A percentile compares a stretch with the other conserved stretches of the same genome.
Evolutionary conservation across 2,329 filamentous ascomycete species (phyloP).

Genomic region (Aotearoamyces nothofagi): DNA sequence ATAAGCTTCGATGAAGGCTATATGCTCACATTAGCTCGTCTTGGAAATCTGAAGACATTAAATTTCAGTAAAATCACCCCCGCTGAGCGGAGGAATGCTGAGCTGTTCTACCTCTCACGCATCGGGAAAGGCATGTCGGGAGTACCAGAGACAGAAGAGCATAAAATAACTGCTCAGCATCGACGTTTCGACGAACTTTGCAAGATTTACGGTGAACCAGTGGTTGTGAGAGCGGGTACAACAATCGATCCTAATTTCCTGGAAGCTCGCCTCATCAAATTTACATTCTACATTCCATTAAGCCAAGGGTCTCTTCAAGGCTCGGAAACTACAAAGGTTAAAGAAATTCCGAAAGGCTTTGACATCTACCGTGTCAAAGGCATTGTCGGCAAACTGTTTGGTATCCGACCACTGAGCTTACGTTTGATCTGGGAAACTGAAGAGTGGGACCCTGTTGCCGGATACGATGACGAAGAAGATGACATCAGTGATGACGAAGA

Average conservation of each 20-base stretch:
- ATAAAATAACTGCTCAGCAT: conserved; percentile 44
- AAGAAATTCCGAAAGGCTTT: conserved; percentile 55
- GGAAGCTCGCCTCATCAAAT: conserved; percentile 57
- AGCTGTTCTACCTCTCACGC: conserved; percentile 81
- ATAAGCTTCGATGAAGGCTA: conserved; percentile 63
- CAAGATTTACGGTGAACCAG: conserved; percentile 57
- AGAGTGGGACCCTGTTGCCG: conserved; percentile 69
- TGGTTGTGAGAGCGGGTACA: conserved; percentile 32
- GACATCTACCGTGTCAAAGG: conserved; percentile 74
- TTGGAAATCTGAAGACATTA: conserved; percentile 50
- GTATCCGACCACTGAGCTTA: conserved; percentile 44
- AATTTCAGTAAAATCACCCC: conserved; percentile 59
- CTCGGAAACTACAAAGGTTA: conserved; percentile 9
- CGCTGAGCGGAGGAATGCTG: conserved; percentile 71
- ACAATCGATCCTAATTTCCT: conserved; percentile 64
- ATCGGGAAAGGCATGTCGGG: conserved; percentile 62
- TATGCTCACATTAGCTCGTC: conserved; percentile 72
- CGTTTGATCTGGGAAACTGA: conserved; percentile 76
- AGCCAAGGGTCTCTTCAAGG: conserved; percentile 6
- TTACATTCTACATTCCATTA: conserved; percentile 34
- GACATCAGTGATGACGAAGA: conserved; percentile 37
- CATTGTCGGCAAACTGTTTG: conserved; percentile 58
- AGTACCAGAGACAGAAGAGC: conserved; percentile 35
- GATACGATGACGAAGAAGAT: conserved; percentile 42
- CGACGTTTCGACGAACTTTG: conserved; percentile 63